Evolutionary conservation across 495 filamentous ascomycete genomes (phyloP).

Genomic region (Mytilinidion resinicola): DNA sequence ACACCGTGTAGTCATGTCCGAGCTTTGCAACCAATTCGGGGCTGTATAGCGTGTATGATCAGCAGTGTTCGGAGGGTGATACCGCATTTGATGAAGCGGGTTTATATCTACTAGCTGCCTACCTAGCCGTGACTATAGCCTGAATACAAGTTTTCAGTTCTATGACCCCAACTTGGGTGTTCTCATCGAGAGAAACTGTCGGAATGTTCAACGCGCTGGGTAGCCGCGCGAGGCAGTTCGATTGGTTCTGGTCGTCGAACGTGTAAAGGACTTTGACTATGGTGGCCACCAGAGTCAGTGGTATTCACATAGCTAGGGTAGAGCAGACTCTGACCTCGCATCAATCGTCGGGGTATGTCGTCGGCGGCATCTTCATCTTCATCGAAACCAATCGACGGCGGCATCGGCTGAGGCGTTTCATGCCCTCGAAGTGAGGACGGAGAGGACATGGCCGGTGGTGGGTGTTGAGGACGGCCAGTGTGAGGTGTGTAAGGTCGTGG

Average conservation of each 20-base stretch:
- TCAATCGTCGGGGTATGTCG: conserved; percentile 26
- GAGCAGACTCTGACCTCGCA: conserved; percentile 22
- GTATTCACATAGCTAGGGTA: too few relatives aligned
- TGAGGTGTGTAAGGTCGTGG: conserved; percentile 1
- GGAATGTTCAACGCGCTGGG: conserved; percentile 74
- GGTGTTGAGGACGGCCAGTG: background rate
- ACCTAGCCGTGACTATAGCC: conserved; percentile 71
- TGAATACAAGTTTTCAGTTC: conserved; percentile 86
- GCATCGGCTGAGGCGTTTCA: conserved; percentile 13
- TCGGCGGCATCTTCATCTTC: conserved; percentile 5
- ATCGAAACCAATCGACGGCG: conserved; percentile 17
- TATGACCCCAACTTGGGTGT: conserved; percentile 73
- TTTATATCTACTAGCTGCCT: conserved; percentile 33
- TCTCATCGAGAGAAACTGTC: conserved; percentile 71
- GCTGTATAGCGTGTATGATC: conserved; percentile 7
- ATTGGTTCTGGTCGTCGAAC: conserved; percentile 83
- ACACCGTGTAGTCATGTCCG: conserved; percentile 90
- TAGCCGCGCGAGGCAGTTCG: conserved; percentile 87
- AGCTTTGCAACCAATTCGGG: conserved; percentile 80
- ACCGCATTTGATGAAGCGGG: too few relatives aligned
- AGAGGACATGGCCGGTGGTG: conserved; percentile 23
- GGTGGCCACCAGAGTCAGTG: background rate
- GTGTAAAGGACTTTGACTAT: conserved; percentile 94
- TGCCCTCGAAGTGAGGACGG: conserved; percentile 21
- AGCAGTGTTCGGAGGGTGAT: background rate